A percentile compares a stretch with the other conserved stretches of the same genome.
Conservation (phyloP, 208 protist species). For the Crithidia brevicula region DNA sequence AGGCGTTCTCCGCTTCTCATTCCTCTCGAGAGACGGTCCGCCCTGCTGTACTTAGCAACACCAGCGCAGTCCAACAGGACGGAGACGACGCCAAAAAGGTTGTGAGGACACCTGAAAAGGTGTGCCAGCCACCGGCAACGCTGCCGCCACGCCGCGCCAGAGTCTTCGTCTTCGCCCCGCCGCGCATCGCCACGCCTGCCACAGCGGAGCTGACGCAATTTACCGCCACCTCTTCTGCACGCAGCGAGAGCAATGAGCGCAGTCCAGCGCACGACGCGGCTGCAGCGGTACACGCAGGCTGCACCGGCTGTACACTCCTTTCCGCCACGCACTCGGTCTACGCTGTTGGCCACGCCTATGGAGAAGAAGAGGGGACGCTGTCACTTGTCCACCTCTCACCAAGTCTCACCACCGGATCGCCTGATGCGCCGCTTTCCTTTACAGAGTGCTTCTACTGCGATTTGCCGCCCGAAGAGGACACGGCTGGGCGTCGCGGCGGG, state of each 20-base stretch:
- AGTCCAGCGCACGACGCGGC: not conserved
- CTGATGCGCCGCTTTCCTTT: constrained; percentile 20
- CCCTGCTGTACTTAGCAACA: too few relatives aligned
- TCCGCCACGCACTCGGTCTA: not conserved
- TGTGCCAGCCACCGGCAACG: constrained; percentile 9
- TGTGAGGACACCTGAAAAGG: not conserved
- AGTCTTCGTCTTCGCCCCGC: constrained; percentile 21
- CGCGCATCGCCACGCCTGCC: constrained; percentile 4
- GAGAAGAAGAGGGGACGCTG: not conserved
- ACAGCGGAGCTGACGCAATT: constrained; percentile 10
- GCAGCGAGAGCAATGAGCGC: constrained; percentile 7
- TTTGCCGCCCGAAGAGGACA: not conserved
- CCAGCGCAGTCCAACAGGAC: too few relatives aligned
- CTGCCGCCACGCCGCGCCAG: constrained; percentile 6
- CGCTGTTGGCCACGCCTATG: too few relatives aligned
- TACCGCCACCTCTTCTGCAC: not conserved
- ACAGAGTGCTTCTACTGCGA: constrained; percentile 27
- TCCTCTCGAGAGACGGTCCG: not conserved
- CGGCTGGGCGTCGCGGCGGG: constrained; percentile 4
- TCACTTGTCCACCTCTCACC: constrained; percentile 11
- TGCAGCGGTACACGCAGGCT: too few relatives aligned
- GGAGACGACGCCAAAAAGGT: not conserved
- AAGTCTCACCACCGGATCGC: constrained; percentile 19
- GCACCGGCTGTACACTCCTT: not conserved
- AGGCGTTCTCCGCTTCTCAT: not conserved